Conservation (phyloP, 176 grass and related monocot species). For the Alopecurus myosuroides region DNA sequence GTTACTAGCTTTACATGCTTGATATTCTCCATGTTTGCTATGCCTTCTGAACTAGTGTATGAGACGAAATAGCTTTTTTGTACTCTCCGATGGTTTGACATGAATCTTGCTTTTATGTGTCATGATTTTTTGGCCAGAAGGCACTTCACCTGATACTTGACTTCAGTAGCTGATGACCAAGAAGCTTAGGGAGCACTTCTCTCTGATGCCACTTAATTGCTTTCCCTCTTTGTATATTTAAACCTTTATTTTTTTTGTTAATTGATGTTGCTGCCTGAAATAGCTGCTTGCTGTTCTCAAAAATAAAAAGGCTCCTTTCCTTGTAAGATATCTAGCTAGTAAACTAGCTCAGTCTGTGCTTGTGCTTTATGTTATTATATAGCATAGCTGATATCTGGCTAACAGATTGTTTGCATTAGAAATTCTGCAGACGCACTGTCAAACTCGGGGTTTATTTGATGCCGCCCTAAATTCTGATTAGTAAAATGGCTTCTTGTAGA, state of each 20-base stretch:
- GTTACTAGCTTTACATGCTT: not conserved
- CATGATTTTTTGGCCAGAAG: not conserved
- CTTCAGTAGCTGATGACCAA: not conserved
- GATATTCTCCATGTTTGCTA: not conserved
- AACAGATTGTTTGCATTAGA: not conserved
- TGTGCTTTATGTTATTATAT: conserved; percentile 4
- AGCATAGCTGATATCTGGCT: not conserved
- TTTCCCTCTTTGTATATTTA: not conserved
- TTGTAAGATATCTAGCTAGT: not conserved
- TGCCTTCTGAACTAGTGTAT: not conserved
- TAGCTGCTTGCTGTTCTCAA: not conserved
- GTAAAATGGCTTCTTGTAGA: not conserved
- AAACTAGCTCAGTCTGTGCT: not conserved
- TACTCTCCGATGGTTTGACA: not conserved
- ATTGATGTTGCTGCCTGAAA: not conserved
- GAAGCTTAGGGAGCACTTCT: conserved; percentile 10
- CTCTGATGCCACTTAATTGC: not conserved
- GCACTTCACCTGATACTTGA: not conserved
- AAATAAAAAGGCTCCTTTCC: not conserved
- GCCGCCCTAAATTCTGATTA: not conserved
- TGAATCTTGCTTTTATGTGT: not conserved
- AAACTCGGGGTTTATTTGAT: not conserved
- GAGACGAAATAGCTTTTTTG: not conserved
- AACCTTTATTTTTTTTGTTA: not conserved
- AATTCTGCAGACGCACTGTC: not conserved